Base-by-base conservation (phyloP, 2,329 filamentous ascomycete genomes). In the Fusarium newnesense region DNA sequence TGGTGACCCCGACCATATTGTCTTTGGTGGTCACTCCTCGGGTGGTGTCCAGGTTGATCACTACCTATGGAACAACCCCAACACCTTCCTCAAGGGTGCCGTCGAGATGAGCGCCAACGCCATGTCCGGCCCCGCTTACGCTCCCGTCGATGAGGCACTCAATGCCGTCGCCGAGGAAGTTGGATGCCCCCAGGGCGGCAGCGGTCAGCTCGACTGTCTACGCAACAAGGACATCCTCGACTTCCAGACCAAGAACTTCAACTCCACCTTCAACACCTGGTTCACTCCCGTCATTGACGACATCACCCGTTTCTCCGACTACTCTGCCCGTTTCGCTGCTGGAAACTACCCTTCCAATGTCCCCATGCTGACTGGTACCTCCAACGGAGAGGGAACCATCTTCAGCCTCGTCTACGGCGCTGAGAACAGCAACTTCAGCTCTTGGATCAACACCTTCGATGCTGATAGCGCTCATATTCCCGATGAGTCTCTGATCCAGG, bases 21-120 rank as follows among this genome's bases (percentile, higher is more conserved):
- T 85, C n/a, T 79, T 85, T 9, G 84, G 84, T 52, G 84, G 84
- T 2, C 80, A 83, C 72, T 81, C 81, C 1, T 83, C 81, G 0
- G 82, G 82, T 9, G 69, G 72, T 34, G 81, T 82, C 13, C 80
- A 82, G 24, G 81, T 83, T 37, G 83, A 84, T 36, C 81, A 84
- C 72, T 84, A 84, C 62, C 80, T 84, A 24, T 84, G 81, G 81
- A 83, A 83, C 69, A 78, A 83, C 60, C 81, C 81, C 13, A 60
- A 81, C 21, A 77, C 80, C 16, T 83, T 78, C 76, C 80, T 83
- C 43, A 81, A 76, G 64, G 81, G 81, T 6, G 81, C 81, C 11
- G 78, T 83, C 1, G 75, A 84, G 75, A 84, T 84, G 83, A 83
- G 81, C 52, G 83, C 81, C n/a, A 84, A 84, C 32, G 81, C 82